phyloP scores from a whole-genome alignment of 352 stramenopile genomes.

The Globisporangium nagaii region DNA sequence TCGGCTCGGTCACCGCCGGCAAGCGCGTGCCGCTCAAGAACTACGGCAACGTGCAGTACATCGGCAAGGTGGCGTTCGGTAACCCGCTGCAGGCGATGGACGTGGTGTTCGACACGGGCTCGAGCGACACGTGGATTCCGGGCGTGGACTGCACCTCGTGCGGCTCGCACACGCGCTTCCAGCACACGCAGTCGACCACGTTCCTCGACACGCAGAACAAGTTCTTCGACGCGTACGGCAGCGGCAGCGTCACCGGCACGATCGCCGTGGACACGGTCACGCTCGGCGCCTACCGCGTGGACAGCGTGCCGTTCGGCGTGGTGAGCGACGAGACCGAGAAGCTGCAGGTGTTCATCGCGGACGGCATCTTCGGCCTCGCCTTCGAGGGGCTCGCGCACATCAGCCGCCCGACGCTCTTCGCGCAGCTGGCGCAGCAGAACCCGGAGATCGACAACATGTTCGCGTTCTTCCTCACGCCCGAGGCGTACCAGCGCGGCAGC shows the following conservation, averaged over 20 bases:
- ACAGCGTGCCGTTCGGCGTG: constrained; percentile 75
- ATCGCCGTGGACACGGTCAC: constrained; percentile 71
- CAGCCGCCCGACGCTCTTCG: constrained; percentile 78
- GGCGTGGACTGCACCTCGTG: constrained; percentile 39
- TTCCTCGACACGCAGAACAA: constrained; percentile 70
- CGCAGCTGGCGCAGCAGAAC: constrained; percentile 56
- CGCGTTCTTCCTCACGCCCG: constrained; percentile 81
- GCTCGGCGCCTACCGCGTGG: constrained; percentile 61
- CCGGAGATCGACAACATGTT: constrained; percentile 82
- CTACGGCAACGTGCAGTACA: constrained; percentile 85
- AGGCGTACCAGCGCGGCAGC: constrained; percentile 59
- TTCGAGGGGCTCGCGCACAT: constrained; percentile 87
- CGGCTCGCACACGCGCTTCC: constrained; percentile 53
- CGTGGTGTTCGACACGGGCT: constrained; percentile 79
- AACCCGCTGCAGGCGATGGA: constrained; percentile 60
- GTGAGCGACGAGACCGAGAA: constrained; percentile 60
- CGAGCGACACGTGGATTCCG: constrained; percentile 79
- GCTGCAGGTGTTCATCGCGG: constrained; percentile 77
- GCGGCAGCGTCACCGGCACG: constrained; percentile 70
- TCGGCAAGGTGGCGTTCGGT: constrained; percentile 63
- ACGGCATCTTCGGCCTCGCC: constrained; percentile 83
- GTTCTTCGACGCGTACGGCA: constrained; percentile 79
- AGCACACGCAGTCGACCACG: constrained; percentile 45
- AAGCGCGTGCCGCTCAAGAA: constrained; percentile 63
- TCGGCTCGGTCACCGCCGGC: constrained; percentile 15